phyloP scores from a whole-genome alignment of 1,139 yeast genomes.

The Debaryomyces psychrophilus region DNA sequence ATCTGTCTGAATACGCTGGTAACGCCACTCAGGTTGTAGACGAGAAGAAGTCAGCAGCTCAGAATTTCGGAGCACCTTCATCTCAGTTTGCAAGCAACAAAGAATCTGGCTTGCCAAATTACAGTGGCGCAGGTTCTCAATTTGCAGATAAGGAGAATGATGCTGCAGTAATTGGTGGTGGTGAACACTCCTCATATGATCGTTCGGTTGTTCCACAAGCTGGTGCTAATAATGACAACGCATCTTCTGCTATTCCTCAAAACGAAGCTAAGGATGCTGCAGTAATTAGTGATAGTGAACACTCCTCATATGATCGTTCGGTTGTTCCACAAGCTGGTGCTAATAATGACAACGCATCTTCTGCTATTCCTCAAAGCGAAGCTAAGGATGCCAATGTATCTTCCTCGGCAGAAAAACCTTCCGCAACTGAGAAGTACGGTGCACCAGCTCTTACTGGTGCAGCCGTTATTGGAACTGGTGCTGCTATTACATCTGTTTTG shows the following conservation, averaged over 20 bases:
- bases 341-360: too few relatives aligned
- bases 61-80: background rate
- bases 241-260: background rate
- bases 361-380: background rate
- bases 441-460: conserved; percentile 9
- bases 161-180: conserved; percentile 14
- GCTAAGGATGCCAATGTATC: conserved; percentile 1
- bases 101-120: background rate
- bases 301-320: conserved; percentile 13
- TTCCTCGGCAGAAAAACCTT: conserved; percentile 5
- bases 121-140: background rate
- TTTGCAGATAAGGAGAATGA: conserved; percentile 21
- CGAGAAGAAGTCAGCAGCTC: background rate
- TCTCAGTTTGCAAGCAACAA: background rate
- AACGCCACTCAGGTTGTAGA: background rate
- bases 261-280: conserved; percentile 9
- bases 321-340: conserved; percentile 13
- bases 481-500: conserved; percentile 3
- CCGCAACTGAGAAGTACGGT: conserved; percentile 10
- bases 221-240: conserved; percentile 2
- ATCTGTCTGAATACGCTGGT: background rate
- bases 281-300: conserved; percentile 15
- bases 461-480: conserved; percentile 11
- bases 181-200: conserved; percentile 14
- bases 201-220: conserved; percentile 12